Evolutionary conservation across 176 grass and related monocot genomes (phyloP).

Genomic region (Alopecurus myosuroides): DNA sequence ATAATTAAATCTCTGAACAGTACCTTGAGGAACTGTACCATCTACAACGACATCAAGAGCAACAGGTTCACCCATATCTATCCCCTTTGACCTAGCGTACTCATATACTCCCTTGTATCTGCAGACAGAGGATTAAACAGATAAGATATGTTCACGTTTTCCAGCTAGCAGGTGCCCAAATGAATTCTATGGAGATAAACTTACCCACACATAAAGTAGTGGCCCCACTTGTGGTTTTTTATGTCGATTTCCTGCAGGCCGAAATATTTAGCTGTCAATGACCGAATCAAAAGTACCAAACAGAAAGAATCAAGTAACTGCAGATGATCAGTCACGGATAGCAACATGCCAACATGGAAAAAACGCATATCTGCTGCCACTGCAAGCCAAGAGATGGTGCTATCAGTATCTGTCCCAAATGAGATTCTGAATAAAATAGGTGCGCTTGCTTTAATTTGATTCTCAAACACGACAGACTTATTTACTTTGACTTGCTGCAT

Average conservation of each 20-base stretch:
- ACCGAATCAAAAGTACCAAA: neutral
- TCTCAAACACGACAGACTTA: neutral
- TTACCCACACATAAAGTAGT: constrained; percentile 98
- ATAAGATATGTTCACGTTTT: neutral
- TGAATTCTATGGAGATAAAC: neutral
- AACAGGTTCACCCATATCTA: constrained; percentile 56
- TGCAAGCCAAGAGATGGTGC: neutral
- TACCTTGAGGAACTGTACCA: constrained; percentile 92
- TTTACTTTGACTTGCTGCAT: neutral
- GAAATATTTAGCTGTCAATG: constrained; percentile 16
- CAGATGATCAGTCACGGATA: neutral
- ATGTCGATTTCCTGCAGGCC: constrained; percentile 75
- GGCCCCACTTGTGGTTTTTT: constrained; percentile 96
- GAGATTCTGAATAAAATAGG: neutral
- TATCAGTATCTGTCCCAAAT: neutral
- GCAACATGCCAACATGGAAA: neutral
- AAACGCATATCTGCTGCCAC: neutral
- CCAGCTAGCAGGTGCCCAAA: neutral
- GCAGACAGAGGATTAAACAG: constrained; percentile 7
- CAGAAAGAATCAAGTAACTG: neutral
- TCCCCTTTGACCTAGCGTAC: constrained; percentile 65
- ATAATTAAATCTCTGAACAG: neutral
- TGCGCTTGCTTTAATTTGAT: neutral
- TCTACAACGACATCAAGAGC: constrained; percentile 79
- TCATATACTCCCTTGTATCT: constrained; percentile 93